Conservation (phyloP, 495 filamentous ascomycete species). For the Penicillium alfredii region DNA sequence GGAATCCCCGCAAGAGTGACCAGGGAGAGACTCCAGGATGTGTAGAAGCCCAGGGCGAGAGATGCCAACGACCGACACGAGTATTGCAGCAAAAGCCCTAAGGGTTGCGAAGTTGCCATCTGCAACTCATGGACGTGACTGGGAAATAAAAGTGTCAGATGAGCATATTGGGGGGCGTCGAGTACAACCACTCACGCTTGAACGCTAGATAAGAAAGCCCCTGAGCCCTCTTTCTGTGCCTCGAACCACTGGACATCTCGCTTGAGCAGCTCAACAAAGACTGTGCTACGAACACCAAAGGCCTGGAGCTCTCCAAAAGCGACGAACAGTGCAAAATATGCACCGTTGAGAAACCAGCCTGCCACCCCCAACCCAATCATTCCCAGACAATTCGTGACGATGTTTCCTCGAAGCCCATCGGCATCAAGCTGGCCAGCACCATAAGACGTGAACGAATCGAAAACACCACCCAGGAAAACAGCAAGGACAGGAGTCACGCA, state of each 20-base stretch:
- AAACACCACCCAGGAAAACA: constrained; percentile 68
- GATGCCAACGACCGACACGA: constrained; percentile 54
- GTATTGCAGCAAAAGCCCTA: constrained; percentile 64
- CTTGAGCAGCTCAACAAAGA: constrained; percentile 62
- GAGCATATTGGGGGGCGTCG: not conserved
- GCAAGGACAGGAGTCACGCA: constrained; percentile 58
- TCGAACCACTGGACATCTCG: constrained; percentile 87
- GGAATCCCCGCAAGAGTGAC: constrained; percentile 76
- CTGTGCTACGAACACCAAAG: constrained; percentile 49
- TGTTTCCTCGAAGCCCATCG: constrained; percentile 46
- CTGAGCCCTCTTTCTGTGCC: constrained; percentile 60
- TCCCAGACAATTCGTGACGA: constrained; percentile 51
- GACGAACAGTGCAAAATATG: constrained; percentile 64
- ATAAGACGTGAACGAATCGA: constrained; percentile 62
- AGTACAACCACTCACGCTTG: constrained; percentile 71
- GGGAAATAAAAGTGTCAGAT: constrained; percentile 3
- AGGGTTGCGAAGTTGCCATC: constrained; percentile 66
- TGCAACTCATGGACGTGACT: constrained; percentile 84
- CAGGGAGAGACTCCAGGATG: constrained; percentile 78
- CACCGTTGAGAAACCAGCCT: constrained; percentile 59
- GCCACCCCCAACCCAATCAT: constrained; percentile 55
- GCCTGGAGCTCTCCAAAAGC: constrained; percentile 78
- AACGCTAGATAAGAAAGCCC: constrained; percentile 60
- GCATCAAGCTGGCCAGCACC: constrained; percentile 49
- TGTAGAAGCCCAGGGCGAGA: constrained; percentile 65